Evolutionary conservation across 805 yeast genomes (phyloP).

Genomic region (Saccharomycopsis sp.): DNA sequence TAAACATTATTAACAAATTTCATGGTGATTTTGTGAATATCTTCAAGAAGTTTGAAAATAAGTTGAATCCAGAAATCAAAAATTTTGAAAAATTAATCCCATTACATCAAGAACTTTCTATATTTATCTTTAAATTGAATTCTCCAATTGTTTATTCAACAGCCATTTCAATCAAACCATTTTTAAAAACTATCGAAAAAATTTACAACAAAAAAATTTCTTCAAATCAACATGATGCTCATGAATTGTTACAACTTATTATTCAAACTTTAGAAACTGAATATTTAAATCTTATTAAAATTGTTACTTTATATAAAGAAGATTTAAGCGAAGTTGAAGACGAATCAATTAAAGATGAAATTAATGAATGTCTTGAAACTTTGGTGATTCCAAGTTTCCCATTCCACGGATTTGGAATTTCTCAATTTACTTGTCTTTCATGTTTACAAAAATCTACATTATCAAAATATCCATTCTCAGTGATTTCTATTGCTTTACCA

Average conservation of each 20-base stretch:
- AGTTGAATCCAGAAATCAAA: neutral
- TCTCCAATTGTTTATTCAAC: conserved; percentile 44
- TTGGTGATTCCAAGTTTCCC: conserved; percentile 53
- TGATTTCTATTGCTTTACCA: conserved; percentile 71
- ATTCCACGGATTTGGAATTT: conserved; percentile 54
- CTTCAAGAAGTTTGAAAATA: conserved; percentile 5
- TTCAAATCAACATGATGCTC: conserved; percentile 87
- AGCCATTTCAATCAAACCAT: conserved; percentile 67
- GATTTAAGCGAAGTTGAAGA: conserved; percentile 22
- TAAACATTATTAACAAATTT: conserved; percentile 27
- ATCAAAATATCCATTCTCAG: conserved; percentile 43
- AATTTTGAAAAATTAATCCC: conserved; percentile 26
- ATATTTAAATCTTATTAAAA: conserved; percentile 28
- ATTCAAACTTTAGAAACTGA: conserved; percentile 73
- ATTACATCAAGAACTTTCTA: conserved; percentile 48
- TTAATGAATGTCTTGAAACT: neutral
- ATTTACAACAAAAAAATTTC: conserved; percentile 69
- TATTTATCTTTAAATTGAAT: conserved; percentile 45
- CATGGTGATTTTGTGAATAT: conserved; percentile 17
- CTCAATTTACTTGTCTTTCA: conserved; percentile 57
- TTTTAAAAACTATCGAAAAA: conserved; percentile 60
- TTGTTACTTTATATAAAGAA: conserved; percentile 15
- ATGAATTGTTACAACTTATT: conserved; percentile 75
- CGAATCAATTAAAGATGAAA: conserved; percentile 1
- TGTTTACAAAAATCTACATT: conserved; percentile 55